Base-by-base conservation (phyloP, 371 early-diverging fungal species). In the Actinomortierella wolfii region DNA sequence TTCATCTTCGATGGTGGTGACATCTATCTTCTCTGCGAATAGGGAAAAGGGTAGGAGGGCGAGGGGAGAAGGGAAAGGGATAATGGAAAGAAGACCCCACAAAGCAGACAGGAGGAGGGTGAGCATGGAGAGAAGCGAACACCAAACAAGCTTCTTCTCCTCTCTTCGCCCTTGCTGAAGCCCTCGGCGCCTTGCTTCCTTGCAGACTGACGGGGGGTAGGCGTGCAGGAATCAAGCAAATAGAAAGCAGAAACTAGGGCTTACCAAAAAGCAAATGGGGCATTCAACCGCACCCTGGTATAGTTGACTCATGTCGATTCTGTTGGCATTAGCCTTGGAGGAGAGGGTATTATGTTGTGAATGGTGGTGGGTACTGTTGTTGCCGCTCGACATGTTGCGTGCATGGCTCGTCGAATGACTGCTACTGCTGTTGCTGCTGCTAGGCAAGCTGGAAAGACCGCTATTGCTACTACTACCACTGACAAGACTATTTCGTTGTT, bases 231-330 rank as follows among this genome's bases (percentile, higher is more conserved):
- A 46, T n/a, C 18, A 9, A 48, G 43, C 23, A 50, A 39, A 18
- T 46, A 15, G 17, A 23, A 25, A 29, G 50, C 50, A 18, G 52
- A 24, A 47, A n/a, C 49, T 28, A 9, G 21, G 14, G 56, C 76
- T 82, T 81, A 92, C 90, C 83, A 95, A 75, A 64, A 95, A 95
- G 62, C 95, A 95, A 61, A 97, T 96, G 9, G 97, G 97, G 65
- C 96, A 96, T 66, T 97, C 97, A 45, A 95, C 78, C 26, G 89
- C 83, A 47, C 84, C 81, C 43, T 84, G 83, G 68, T 86, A 89
- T 34, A 87, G 65, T 50, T 67, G 71, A 64, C 57, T 49, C 67
- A 70, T 64, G 62, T 79, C 65, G 62, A 56, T 47, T 60, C 61
- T 40, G 29, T 43, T 40, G 52, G 52, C 45, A 51, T 24, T 28